Conservation (phyloP, 371 early-diverging fungal species). For the Rhizomucor pusillus region DNA sequence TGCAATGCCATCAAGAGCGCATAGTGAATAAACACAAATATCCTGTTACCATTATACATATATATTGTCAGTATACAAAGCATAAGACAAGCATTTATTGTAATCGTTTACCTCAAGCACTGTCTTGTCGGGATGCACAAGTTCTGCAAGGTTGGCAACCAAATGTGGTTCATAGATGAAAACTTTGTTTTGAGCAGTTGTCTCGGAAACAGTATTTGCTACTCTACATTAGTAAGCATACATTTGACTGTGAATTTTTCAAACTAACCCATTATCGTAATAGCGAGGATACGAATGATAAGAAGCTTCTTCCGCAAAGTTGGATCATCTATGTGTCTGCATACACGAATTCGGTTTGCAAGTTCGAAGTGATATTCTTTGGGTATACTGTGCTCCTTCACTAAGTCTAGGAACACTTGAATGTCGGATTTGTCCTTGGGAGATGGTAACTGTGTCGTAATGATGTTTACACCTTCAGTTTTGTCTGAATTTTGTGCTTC, state of each 20-base stretch:
- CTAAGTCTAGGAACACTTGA: constrained; percentile 44
- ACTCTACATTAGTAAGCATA: constrained; percentile 8
- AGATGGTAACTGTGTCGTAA: constrained; percentile 20
- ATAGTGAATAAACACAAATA: constrained; percentile 76
- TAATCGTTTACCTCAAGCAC: constrained; percentile 50
- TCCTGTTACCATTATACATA: constrained; percentile 31
- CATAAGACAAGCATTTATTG: neutral
- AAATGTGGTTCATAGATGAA: constrained; percentile 86
- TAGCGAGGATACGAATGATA: constrained; percentile 74
- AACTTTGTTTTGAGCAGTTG: constrained; percentile 68
- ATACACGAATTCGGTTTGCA: constrained; percentile 76
- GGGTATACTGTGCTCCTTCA: constrained; percentile 69
- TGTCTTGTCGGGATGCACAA: constrained; percentile 70
- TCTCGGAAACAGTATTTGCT: constrained; percentile 66
- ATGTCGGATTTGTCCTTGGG: constrained; percentile 24
- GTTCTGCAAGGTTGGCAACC: constrained; percentile 70
- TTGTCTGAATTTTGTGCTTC: constrained; percentile 18
- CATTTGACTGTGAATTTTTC: neutral
- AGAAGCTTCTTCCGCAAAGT: constrained; percentile 55
- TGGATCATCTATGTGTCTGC: constrained; percentile 55
- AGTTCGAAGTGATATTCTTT: constrained; percentile 74
- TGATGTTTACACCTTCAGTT: constrained; percentile 25
- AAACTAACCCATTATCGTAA: constrained; percentile 66
- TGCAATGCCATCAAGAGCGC: constrained; percentile 81
- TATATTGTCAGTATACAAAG: neutral